These are phyloP conservation scores for Debaryomyces maramus DNA, from an alignment of 805 yeast species.

Conservation along the genomic window DNA sequence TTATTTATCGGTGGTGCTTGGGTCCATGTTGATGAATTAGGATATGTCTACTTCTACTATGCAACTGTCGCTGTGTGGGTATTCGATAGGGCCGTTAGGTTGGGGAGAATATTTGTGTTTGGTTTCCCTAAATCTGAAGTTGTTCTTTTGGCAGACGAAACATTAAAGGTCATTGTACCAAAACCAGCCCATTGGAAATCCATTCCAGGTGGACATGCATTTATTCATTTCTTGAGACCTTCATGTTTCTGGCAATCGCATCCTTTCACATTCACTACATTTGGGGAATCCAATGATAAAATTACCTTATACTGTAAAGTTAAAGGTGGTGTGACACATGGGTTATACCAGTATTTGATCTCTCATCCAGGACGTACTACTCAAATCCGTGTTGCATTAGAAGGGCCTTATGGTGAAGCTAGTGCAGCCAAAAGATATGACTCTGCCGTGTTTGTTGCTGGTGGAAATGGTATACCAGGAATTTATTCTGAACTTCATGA, in stretches of 20 bases:
- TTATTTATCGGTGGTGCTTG: conserved; percentile 46
- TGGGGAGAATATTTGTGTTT: conserved; percentile 27
- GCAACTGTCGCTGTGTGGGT: conserved; percentile 38
- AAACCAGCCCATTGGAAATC: conserved; percentile 38
- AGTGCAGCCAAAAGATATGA: conserved; percentile 51
- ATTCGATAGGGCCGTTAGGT: conserved; percentile 32
- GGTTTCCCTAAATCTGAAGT: conserved; percentile 37
- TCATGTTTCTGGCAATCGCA: conserved; percentile 44
- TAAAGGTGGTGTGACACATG: conserved; percentile 38
- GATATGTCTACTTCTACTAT: conserved; percentile 28
- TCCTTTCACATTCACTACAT: conserved; percentile 38
- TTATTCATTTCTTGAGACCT: conserved; percentile 35
- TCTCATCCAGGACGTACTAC: conserved; percentile 27
- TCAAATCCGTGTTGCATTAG: conserved; percentile 39
- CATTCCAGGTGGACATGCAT: conserved; percentile 43
- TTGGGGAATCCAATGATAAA: conserved; percentile 16
- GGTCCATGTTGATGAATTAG: conserved; percentile 42
- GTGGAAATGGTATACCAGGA: conserved; percentile 76
- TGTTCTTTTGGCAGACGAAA: conserved; percentile 32
- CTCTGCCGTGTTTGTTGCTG: conserved; percentile 61
- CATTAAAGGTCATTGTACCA: conserved; percentile 36
- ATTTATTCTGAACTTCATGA: conserved; percentile 40
- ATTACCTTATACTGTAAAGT: conserved; percentile 35
- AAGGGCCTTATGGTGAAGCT: conserved; percentile 71
- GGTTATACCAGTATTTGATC: conserved; percentile 26